Base-by-base conservation (phyloP, 495 filamentous ascomycete genomes). In the Lepraria neglecta region DNA sequence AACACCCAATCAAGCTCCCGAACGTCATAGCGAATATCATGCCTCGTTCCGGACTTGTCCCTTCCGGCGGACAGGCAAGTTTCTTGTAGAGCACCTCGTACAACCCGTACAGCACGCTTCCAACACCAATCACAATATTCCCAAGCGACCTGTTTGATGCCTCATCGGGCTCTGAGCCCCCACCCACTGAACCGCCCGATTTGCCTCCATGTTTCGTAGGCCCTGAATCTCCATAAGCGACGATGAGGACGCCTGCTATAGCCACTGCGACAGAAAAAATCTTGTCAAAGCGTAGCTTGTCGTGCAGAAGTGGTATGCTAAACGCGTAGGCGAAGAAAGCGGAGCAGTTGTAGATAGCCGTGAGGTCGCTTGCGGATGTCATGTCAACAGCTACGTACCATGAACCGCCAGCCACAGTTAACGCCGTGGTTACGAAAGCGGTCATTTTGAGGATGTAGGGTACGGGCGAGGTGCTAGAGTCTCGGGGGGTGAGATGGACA, bases 271-370 rank as follows among this genome's bases (percentile, higher is more conserved):
- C 94, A 1, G 92, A 86, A 42, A 92, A 71, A 30, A 89, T 82
- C 75, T 97, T 98, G 70, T 88, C 88, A 27, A 83, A 71, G 4
- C 88, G 84, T 12, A 95, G 68, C 68, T 85, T 87, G 72, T 98
- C 94, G 31, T 90, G 86, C 0, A 98, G 77, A 14, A 98, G 70
- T 0, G 90, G 91, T 27, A 98, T 89, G 50, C 87, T 90, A 69
- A 98, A 98, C 11, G 86, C 92, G 70, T 98, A 98, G 35, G 94
- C 94, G 73, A 97, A 98, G 75, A 98, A 98, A 52, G 94, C 92
- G 54, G 89, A 95, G 79, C 94, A 98, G 73, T 98, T 98, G 80
- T 97, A 98, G 69, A 98, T 98, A 28, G 94, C 94, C 0, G 94
- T 98, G 58, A 98, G 76, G 68, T 98, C 94, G 65, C 85, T 87